These are phyloP conservation scores for Brasilioporus rufonigricans DNA, from an alignment of 768 basidiomycete species.

Conservation along the genomic window DNA sequence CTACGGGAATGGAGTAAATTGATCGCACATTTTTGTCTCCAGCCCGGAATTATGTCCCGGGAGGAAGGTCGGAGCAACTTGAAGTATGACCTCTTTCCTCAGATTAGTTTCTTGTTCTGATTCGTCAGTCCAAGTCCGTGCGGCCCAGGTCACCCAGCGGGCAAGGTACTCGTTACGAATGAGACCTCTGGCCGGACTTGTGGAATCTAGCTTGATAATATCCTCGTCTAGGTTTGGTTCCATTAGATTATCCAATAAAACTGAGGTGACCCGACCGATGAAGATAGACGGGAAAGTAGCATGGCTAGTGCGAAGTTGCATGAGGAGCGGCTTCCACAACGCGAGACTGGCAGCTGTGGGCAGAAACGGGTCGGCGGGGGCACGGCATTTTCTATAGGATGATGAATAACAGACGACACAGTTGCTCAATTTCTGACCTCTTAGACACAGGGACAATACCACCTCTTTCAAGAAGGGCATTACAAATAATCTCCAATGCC, in stretches of 20 bases:
- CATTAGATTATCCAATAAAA: constrained; percentile 26
- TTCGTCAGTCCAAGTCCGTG: constrained; percentile 38
- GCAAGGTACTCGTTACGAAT: constrained; percentile 61
- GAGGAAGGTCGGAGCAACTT: constrained; percentile 49
- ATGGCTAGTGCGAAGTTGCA: constrained; percentile 57
- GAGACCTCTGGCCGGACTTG: constrained; percentile 30
- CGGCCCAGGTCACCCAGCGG: constrained; percentile 67
- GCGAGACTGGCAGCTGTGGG: constrained; percentile 53
- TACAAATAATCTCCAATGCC: constrained; percentile 67
- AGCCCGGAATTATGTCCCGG: constrained; percentile 30
- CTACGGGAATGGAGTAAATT: background rate
- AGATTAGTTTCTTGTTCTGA: constrained; percentile 38
- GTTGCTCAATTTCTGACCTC: constrained; percentile 50
- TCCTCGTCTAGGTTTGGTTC: constrained; percentile 13
- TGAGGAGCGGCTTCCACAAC: constrained; percentile 66
- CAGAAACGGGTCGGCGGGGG: constrained; percentile 39
- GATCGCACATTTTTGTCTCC: constrained; percentile 36
- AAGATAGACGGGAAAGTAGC: constrained; percentile 51
- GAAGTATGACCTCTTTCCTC: constrained; percentile 43
- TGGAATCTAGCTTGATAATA: constrained; percentile 17
- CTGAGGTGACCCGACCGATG: constrained; percentile 42
- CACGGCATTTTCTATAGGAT: constrained; percentile 52
- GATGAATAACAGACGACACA: background rate
- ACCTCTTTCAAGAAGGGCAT: constrained; percentile 66
- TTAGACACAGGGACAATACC: constrained; percentile 79